These are phyloP conservation scores for Fusarium xyrophilum DNA, from an alignment of 2,329 filamentous ascomycete genomes.

Conservation along the genomic window DNA sequence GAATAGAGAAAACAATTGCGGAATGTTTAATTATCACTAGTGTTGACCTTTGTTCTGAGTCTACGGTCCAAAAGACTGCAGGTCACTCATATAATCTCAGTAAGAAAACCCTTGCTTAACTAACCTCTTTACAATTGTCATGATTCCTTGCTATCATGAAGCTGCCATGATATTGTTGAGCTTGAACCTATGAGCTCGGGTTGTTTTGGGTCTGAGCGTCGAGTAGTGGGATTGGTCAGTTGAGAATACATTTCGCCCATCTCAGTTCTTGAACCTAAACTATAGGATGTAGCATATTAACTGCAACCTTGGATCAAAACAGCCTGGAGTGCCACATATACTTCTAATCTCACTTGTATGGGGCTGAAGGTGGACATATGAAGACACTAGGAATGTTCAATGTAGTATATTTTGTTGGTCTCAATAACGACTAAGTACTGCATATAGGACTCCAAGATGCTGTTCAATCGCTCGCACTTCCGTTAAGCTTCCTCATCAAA, in stretches of 20 bases:
- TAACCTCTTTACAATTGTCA: neutral
- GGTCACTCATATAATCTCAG: neutral
- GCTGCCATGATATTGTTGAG: neutral
- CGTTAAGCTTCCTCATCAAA: neutral
- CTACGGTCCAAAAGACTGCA: neutral
- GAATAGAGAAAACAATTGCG: constrained; percentile 32
- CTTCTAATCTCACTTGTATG: neutral
- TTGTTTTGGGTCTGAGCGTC: neutral
- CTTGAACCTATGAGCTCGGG: neutral
- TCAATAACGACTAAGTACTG: neutral
- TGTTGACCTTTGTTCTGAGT: neutral
- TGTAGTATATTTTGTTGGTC: neutral
- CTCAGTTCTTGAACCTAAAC: neutral
- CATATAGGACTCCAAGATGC: neutral
- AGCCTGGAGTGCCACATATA: neutral
- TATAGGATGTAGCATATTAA: neutral
- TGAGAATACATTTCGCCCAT: neutral
- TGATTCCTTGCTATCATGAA: neutral
- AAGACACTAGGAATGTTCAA: neutral
- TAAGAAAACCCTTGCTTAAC: neutral
- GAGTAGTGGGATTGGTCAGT: neutral
- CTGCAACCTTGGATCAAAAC: neutral
- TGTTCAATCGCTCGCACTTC: neutral
- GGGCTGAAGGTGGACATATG: neutral
- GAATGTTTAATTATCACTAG: neutral